A percentile compares a stretch with the other conserved stretches of the same genome.
Evolutionary conservation across 78 protist species (phyloP).

Genomic region (Dictyostelium brefeldianum): DNA sequence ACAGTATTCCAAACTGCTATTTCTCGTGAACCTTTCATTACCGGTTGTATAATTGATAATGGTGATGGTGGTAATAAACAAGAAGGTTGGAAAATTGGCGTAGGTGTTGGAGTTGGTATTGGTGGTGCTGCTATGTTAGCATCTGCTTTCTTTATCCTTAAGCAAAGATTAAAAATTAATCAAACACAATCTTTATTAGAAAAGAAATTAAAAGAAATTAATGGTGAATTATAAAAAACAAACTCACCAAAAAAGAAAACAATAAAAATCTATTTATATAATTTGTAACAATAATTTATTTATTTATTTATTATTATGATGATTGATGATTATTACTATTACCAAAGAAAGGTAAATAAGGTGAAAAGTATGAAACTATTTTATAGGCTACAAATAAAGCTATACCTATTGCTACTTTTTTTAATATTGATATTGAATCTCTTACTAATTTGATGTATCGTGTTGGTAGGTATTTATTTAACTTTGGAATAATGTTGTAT

Average conservation of each 20-base stretch:
- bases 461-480: constrained; percentile 6
- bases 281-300: too few relatives aligned
- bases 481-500: neutral
- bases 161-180: neutral
- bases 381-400: neutral
- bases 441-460: neutral
- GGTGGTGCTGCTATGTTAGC: constrained; percentile 3
- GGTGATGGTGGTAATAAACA: neutral
- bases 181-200: constrained; percentile 8
- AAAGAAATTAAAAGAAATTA: constrained; percentile 6
- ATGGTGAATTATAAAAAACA: neutral
- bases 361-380: neutral
- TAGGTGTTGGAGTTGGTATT: constrained; percentile 22
- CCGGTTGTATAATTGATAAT: neutral
- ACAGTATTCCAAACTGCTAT: neutral
- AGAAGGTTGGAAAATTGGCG: constrained; percentile 23
- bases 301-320: neutral
- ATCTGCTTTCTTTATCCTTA: neutral
- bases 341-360: neutral
- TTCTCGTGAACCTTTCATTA: neutral
- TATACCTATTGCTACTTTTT: neutral
- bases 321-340: neutral
- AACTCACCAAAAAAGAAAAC: too few relatives aligned
- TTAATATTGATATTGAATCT: neutral
- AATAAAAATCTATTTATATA: too few relatives aligned